A percentile compares a stretch with the other conserved stretches of the same genome.
Evolutionary conservation across 768 basidiomycete genomes (phyloP).

Genomic region (Dendrothele bispora): DNA sequence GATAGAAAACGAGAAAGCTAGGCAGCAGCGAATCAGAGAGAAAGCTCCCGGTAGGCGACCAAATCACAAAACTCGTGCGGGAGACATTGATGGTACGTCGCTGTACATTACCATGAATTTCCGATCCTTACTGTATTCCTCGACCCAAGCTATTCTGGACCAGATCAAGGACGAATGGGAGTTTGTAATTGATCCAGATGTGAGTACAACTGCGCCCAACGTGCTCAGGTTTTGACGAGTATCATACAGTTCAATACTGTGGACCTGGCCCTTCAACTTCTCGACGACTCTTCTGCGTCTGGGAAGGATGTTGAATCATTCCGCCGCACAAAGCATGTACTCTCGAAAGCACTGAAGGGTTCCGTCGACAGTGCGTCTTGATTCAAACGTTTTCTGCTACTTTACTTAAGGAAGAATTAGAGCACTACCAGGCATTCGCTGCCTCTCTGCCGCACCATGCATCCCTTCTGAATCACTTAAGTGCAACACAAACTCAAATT

Average conservation of each 20-base stretch:
- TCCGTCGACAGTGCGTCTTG: conserved; percentile 78
- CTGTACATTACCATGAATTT: background rate
- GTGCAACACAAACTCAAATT: conserved; percentile 73
- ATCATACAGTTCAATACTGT: conserved; percentile 84
- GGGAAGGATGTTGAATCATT: conserved; percentile 82
- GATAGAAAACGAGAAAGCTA: conserved; percentile 59
- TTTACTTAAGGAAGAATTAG: too few relatives aligned
- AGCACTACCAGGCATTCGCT: conserved; percentile 92
- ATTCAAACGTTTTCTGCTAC: too few relatives aligned
- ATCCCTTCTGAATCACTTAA: conserved; percentile 69
- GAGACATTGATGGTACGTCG: conserved; percentile 81
- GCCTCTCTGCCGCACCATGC: conserved; percentile 92
- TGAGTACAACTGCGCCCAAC: conserved; percentile 32
- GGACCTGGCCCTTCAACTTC: conserved; percentile 85
- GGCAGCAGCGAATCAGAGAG: conserved; percentile 70
- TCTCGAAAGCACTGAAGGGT: conserved; percentile 80
- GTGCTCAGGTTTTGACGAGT: conserved; percentile 1
- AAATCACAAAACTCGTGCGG: conserved; percentile 58
- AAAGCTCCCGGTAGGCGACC: conserved; percentile 58
- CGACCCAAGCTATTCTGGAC: conserved; percentile 67
- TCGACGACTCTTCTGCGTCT: conserved; percentile 72
- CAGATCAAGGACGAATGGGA: conserved; percentile 91
- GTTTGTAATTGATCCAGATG: conserved; percentile 80
- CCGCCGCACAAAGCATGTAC: conserved; percentile 68
- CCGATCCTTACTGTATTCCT: conserved; percentile 1